These are phyloP conservation scores for Ambrosia trifida DNA, from an alignment of 129 eudicot genomes.

Conservation along the genomic window DNA sequence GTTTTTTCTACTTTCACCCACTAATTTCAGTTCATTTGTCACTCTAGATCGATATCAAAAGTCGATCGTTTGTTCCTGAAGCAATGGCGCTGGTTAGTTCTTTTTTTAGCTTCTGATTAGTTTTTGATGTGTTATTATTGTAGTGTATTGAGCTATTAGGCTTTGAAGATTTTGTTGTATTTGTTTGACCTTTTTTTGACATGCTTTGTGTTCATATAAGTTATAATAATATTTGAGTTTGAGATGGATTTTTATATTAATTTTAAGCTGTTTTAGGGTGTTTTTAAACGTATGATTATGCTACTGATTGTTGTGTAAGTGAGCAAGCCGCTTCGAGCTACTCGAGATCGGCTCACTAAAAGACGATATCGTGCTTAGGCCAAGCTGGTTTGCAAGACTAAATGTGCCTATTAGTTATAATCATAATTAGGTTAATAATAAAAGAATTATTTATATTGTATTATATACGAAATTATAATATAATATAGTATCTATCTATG, in stretches of 20 bases:
- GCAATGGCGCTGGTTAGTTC: conserved; percentile 73
- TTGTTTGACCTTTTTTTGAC: not conserved
- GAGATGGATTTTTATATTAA: not conserved
- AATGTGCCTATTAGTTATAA: too few species aligned
- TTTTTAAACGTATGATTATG: not conserved
- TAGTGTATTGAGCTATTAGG: too few species aligned
- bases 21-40: conserved; percentile 1
- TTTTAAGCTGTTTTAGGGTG: not conserved
- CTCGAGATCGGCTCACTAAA: too few species aligned
- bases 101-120: not conserved
- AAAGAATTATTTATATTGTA: too few species aligned
- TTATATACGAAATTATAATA: too few species aligned
- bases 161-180: not conserved
- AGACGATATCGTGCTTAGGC: too few species aligned
- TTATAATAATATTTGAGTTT: not conserved
- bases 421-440: too few species aligned
- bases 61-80: conserved; percentile 38
- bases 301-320: not conserved
- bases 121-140: not conserved
- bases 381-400: too few species aligned
- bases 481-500: too few species aligned
- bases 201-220: not conserved
- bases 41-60: conserved; percentile 21
- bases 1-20: not conserved
- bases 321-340: too few species aligned